A percentile compares a stretch with the other conserved stretches of the same genome.
Evolutionary conservation across 345 rosid species (phyloP).

Genomic region (Brassica napus): DNA sequence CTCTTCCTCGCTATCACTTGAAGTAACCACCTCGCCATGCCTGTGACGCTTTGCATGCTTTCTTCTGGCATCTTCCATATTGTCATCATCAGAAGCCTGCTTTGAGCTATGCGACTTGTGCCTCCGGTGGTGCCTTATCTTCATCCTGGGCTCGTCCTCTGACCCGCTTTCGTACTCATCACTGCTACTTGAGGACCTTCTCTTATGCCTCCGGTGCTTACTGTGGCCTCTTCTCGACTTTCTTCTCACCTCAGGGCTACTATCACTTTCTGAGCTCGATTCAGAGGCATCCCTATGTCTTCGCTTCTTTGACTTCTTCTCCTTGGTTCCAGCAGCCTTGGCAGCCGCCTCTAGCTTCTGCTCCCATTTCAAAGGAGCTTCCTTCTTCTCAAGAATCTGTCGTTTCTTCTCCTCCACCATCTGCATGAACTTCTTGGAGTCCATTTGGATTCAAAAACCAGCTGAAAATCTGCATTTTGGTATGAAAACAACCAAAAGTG

Average conservation of each 20-base stretch:
- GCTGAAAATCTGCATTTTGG: constrained; percentile 86
- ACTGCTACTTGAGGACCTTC: constrained; percentile 46
- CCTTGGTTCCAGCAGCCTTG: constrained; percentile 66
- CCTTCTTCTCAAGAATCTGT: constrained; percentile 71
- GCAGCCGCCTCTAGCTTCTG: constrained; percentile 94
- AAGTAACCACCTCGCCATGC: constrained; percentile 40
- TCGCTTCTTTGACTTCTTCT: constrained; percentile 63
- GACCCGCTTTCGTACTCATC: constrained; percentile 47
- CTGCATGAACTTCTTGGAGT: constrained; percentile 93
- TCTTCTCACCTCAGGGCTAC: constrained; percentile 47
- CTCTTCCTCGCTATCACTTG: constrained; percentile 39
- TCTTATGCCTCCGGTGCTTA: constrained; percentile 59
- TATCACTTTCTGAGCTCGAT: constrained; percentile 53
- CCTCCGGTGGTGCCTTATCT: constrained; percentile 47
- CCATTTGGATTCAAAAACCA: constrained; percentile 70
- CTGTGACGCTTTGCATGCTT: constrained; percentile 38
- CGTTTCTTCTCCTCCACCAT: constrained; percentile 95
- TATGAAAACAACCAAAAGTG: constrained; percentile 73
- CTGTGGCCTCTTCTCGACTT: constrained; percentile 43
- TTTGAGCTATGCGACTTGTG: constrained; percentile 46
- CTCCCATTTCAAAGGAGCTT: constrained; percentile 95
- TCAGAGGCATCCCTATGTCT: constrained; percentile 50
- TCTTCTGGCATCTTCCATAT: constrained; percentile 26
- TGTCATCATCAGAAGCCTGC: constrained; percentile 47
- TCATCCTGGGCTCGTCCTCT: constrained; percentile 56